phyloP scores from a whole-genome alignment of 1,139 yeast genomes.

The Diutina catenulata region DNA sequence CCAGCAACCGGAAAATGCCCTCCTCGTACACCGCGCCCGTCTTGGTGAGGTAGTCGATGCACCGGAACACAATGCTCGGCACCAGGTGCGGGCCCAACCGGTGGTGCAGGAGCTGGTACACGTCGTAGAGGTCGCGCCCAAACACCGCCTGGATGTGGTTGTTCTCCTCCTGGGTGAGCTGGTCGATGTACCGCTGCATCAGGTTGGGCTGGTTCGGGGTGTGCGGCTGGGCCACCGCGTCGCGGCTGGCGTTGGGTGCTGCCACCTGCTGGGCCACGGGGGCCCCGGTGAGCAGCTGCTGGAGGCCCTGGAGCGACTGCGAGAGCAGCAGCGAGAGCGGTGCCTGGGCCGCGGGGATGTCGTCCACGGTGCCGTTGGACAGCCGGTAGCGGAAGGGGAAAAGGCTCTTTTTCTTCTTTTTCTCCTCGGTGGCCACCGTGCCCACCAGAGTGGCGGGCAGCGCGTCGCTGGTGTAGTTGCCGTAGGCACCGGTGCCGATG shows the following conservation, averaged over 20 bases:
- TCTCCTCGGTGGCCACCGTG: constrained; percentile 9
- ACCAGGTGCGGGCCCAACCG: constrained; percentile 34
- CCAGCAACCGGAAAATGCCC: constrained; percentile 85
- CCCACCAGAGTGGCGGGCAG: constrained; percentile 2
- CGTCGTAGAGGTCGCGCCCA: constrained; percentile 51
- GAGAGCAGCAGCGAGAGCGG: constrained; percentile 11
- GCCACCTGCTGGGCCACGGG: constrained; percentile 3
- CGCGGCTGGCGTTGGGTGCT: constrained; percentile 9
- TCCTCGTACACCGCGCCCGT: constrained; percentile 75
- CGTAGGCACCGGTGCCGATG: background rate
- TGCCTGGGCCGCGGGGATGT: constrained; percentile 6
- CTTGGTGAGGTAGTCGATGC: constrained; percentile 55
- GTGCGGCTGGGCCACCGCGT: constrained; percentile 4
- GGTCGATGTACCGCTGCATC: constrained; percentile 28
- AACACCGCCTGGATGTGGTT: constrained; percentile 34
- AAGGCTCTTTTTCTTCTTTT: constrained; percentile 41
- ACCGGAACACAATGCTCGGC: constrained; percentile 71
- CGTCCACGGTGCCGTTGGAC: constrained; percentile 10
- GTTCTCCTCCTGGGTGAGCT: constrained; percentile 27
- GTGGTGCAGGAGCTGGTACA: constrained; percentile 38
- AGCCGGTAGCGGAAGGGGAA: constrained; percentile 40
- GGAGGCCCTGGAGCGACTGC: constrained; percentile 5
- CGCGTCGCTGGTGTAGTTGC: background rate
- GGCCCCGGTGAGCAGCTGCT: background rate
- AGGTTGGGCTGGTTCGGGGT: background rate